Evolutionary conservation across 345 rosid species (phyloP).

Genomic region (Brassica nigra): DNA sequence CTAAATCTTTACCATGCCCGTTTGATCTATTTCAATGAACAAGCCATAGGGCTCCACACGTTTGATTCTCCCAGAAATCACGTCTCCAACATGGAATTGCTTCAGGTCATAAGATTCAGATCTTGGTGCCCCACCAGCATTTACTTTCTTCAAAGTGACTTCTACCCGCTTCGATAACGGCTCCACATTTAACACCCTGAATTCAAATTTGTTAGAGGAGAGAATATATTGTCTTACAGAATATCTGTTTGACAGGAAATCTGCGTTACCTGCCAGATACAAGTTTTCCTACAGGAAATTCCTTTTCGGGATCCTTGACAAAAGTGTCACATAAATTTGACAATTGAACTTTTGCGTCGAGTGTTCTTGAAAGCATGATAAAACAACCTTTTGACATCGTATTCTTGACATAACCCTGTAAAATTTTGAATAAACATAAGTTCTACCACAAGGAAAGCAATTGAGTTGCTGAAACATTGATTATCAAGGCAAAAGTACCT

Average conservation of each 20-base stretch:
- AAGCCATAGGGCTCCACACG: conserved; percentile 85
- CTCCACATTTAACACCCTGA: conserved; percentile 84
- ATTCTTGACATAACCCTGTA: conserved; percentile 93
- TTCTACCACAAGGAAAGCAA: conserved; percentile 16
- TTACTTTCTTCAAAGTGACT: conserved; percentile 70
- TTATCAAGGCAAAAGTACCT: conserved; percentile 51
- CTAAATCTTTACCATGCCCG: conserved; percentile 65
- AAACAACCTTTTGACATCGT: conserved; percentile 84
- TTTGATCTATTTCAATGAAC: conserved; percentile 62
- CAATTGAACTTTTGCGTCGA: conserved; percentile 80
- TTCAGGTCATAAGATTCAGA: conserved; percentile 58
- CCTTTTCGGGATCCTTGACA: conserved; percentile 66
- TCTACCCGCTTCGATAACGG: conserved; percentile 81
- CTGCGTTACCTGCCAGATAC: conserved; percentile 70
- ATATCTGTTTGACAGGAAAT: conserved; percentile 14
- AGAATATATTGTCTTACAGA: not conserved
- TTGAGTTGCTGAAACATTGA: not conserved
- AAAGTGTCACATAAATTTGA: conserved; percentile 80
- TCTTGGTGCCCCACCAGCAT: conserved; percentile 46
- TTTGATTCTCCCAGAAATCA: conserved; percentile 67
- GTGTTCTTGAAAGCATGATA: conserved; percentile 75
- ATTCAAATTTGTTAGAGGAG: conserved; percentile 39
- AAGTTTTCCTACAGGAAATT: conserved; percentile 89
- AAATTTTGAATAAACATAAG: conserved; percentile 22
- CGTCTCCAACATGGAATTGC: conserved; percentile 59